Conservation (phyloP, 441 rosid species). For the Manihot esculenta region DNA sequence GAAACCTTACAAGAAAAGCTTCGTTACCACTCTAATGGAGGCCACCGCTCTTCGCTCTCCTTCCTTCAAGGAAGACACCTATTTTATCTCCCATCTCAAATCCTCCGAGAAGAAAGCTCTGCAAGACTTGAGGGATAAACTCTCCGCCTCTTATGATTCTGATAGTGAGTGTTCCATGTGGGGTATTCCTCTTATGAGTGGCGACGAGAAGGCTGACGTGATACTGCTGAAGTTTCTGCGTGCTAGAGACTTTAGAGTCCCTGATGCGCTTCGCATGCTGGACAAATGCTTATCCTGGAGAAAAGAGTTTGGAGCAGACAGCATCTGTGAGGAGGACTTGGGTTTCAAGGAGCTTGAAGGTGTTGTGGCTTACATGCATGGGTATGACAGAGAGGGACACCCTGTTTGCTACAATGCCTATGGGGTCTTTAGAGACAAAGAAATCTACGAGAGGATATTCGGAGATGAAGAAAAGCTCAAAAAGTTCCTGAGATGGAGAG, state of each 20-base stretch:
- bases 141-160: constrained; percentile 34
- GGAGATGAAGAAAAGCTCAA: constrained; percentile 84
- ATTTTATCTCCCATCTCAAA: constrained; percentile 70
- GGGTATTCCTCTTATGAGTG: constrained; percentile 67
- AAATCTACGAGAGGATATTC: constrained; percentile 76
- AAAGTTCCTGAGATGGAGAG: constrained; percentile 85
- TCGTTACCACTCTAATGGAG: constrained; percentile 64
- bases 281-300: constrained; percentile 81
- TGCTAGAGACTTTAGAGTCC: constrained; percentile 82
- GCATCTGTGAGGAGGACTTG: constrained; percentile 64
- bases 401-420: constrained; percentile 96
- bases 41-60: constrained; percentile 65
- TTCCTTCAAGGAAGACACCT: constrained; percentile 82
- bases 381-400: constrained; percentile 76
- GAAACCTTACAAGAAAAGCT: constrained; percentile 61
- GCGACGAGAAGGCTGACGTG: constrained; percentile 72
- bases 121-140: constrained; percentile 65
- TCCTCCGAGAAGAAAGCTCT: constrained; percentile 73
- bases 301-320: constrained; percentile 68
- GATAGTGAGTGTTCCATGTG: constrained; percentile 52
- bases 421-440: constrained; percentile 74
- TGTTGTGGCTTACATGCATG: constrained; percentile 82
- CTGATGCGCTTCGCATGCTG: constrained; percentile 65
- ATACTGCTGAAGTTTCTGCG: constrained; percentile 81
- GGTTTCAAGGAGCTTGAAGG: constrained; percentile 88